Evolutionary conservation across 192 early-diverging fungal species (phyloP).

Genomic region (Geranomyces variabilis): DNA sequence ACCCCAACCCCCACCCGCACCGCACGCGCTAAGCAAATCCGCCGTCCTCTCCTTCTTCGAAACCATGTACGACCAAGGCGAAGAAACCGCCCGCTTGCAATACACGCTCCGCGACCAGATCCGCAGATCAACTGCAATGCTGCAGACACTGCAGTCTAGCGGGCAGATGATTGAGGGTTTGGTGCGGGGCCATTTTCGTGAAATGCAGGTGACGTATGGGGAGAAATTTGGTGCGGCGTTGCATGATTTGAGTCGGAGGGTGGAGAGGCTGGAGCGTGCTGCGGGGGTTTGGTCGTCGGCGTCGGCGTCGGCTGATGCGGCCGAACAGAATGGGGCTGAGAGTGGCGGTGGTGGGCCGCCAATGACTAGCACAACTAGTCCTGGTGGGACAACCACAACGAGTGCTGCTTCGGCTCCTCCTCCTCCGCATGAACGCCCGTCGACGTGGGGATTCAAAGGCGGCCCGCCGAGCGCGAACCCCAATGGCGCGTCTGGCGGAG

Average conservation of each 20-base stretch:
- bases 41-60: conserved; percentile 44
- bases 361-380: background rate
- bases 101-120: conserved; percentile 77
- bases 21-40: conserved; percentile 4
- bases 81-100: conserved; percentile 62
- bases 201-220: conserved; percentile 65
- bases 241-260: conserved; percentile 51
- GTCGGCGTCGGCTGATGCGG: background rate
- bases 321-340: background rate
- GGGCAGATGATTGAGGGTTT: conserved; percentile 79
- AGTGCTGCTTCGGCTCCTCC: background rate
- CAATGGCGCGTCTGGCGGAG: background rate
- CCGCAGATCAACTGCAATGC: conserved; percentile 65
- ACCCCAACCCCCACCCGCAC: background rate
- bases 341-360: background rate
- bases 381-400: conserved; percentile 4
- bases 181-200: conserved; percentile 72
- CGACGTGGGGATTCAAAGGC: conserved; percentile 35
- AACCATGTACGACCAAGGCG: conserved; percentile 61
- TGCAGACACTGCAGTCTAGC: conserved; percentile 75
- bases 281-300: background rate
- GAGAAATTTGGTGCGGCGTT: conserved; percentile 61
- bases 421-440: background rate
- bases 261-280: conserved; percentile 44
- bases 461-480: conserved; percentile 36